These are phyloP conservation scores for Penicillium silybi DNA, from an alignment of 495 filamentous ascomycete species.

Conservation along the genomic window DNA sequence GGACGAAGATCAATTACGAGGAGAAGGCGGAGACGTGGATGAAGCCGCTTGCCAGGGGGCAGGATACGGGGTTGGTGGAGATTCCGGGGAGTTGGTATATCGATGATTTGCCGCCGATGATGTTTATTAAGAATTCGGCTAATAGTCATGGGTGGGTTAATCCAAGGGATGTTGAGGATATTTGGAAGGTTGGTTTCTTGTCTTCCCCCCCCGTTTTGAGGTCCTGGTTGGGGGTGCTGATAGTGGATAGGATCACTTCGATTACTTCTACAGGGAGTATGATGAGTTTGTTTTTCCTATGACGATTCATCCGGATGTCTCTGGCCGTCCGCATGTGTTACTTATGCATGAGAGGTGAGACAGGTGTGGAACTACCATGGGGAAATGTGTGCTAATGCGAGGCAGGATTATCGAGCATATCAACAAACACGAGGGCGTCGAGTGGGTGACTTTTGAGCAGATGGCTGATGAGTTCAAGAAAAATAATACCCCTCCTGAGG, in stretches of 20 bases:
- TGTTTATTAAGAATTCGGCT: constrained; percentile 59
- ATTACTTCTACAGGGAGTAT: constrained; percentile 67
- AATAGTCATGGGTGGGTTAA: constrained; percentile 62
- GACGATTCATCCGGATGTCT: constrained; percentile 67
- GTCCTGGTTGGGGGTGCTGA: not conserved
- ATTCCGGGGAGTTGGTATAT: constrained; percentile 68
- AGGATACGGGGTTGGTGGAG: constrained; percentile 56
- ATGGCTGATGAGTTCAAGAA: constrained; percentile 67
- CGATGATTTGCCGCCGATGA: constrained; percentile 59
- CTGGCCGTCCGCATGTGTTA: constrained; percentile 62
- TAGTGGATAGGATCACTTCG: constrained; percentile 53
- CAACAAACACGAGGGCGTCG: constrained; percentile 68
- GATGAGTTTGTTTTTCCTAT: constrained; percentile 69
- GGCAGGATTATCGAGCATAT: constrained; percentile 64
- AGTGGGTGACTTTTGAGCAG: constrained; percentile 70
- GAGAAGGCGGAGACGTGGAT: constrained; percentile 63
- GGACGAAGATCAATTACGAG: constrained; percentile 59
- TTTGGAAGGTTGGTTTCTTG: constrained; percentile 46
- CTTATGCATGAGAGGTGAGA: constrained; percentile 58
- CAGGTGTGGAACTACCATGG: not conserved
- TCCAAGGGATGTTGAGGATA: constrained; percentile 53
- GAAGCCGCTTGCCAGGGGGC: constrained; percentile 54
- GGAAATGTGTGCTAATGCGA: not conserved
- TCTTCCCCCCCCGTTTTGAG: too few species aligned
- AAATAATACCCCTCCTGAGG: constrained; percentile 61